Conservation (phyloP, 2,329 filamentous ascomycete species). For the Hypoxylon rubiginosum region DNA sequence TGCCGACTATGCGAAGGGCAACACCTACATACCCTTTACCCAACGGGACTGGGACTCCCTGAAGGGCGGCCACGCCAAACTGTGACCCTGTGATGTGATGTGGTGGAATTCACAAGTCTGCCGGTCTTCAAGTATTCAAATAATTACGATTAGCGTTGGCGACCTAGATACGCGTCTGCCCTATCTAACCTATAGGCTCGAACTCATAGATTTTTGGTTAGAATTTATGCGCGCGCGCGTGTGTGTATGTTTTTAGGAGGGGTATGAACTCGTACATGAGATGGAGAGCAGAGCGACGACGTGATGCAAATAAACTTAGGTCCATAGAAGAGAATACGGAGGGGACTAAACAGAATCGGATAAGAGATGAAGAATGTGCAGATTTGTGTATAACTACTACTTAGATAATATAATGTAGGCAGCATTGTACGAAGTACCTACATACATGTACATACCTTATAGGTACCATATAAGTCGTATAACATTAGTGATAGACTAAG, state of each 20-base stretch:
- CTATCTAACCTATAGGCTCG: not conserved
- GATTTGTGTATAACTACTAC: not conserved
- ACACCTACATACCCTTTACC: constrained; percentile 71
- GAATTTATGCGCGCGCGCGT: too few species aligned
- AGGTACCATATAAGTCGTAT: too few species aligned
- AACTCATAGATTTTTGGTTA: not conserved
- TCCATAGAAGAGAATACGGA: not conserved
- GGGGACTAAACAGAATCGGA: not conserved
- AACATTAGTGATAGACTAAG: too few species aligned
- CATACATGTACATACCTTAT: too few species aligned
- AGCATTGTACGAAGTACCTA: too few species aligned
- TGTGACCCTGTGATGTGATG: constrained; percentile 52
- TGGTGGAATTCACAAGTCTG: too few species aligned
- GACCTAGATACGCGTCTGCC: not conserved
- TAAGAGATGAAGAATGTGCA: not conserved
- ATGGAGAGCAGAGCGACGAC: not conserved
- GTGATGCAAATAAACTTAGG: not conserved
- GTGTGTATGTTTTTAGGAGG: not conserved
- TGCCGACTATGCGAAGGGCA: constrained; percentile 67
- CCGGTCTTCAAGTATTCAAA: too few species aligned
- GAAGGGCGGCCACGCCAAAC: constrained; percentile 57
- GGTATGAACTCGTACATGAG: not conserved
- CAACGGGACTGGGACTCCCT: constrained; percentile 70
- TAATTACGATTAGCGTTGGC: not conserved
- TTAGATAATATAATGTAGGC: not conserved